Percentiles rank a stretch among this genome's conserved stretches.
Evolutionary conservation across 805 yeast genomes (phyloP).

Genomic region (Blastobotrys peoriensis): DNA sequence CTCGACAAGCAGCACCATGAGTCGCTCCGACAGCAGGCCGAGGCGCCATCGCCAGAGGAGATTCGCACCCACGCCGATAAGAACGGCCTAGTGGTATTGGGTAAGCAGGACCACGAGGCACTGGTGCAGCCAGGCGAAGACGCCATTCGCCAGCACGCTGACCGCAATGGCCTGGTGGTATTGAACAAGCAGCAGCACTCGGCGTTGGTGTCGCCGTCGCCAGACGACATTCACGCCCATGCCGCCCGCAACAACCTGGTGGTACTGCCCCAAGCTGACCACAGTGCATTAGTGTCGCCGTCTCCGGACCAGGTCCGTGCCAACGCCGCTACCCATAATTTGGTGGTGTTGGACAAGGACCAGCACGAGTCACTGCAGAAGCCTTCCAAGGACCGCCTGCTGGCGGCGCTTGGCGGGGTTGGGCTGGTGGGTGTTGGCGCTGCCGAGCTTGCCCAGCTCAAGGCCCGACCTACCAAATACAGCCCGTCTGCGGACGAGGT

Average conservation of each 20-base stretch:
- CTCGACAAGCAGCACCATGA: constrained; percentile 12
- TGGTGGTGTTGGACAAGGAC: constrained; percentile 23
- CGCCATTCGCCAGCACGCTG: constrained; percentile 19
- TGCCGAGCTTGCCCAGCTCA: constrained; percentile 12
- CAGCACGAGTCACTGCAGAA: constrained; percentile 14
- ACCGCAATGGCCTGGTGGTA: constrained; percentile 11
- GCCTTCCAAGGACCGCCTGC: constrained; percentile 15
- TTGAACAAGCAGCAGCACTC: constrained; percentile 10
- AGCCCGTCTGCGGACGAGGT: constrained; percentile 16
- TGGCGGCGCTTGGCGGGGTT: constrained; percentile 20
- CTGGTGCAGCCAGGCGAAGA: constrained; percentile 12
- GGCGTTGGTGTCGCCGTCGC: constrained; percentile 22
- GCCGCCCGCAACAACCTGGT: constrained; percentile 18
- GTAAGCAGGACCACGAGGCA: constrained; percentile 28
- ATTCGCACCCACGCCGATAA: constrained; percentile 7
- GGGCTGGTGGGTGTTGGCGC: constrained; percentile 12
- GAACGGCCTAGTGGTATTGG: constrained; percentile 25
- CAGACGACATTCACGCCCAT: constrained; percentile 14
- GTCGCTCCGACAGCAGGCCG: constrained; percentile 7
- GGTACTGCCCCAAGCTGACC: constrained; percentile 8
- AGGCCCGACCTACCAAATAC: constrained; percentile 16
- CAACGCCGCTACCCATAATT: constrained; percentile 23
- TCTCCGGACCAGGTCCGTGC: constrained; percentile 14
- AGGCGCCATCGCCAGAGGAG: constrained; percentile 17
- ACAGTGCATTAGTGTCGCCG: constrained; percentile 20